Evolutionary conservation across 1,139 yeast genomes (phyloP).

Genomic region (Saccharomycopsis hybrid): DNA sequence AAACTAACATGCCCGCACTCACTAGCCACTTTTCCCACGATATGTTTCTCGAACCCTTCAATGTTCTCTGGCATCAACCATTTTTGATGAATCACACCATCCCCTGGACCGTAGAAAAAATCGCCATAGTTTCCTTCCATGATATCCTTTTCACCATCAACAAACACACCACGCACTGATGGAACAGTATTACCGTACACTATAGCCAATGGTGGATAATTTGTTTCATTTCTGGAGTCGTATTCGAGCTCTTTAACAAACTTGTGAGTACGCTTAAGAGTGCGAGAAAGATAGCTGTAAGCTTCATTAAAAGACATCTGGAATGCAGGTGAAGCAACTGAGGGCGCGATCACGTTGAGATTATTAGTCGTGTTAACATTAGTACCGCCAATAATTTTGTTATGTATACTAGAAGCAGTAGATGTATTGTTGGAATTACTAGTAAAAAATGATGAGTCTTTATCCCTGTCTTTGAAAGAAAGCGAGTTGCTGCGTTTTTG

Average conservation of each 20-base stretch:
- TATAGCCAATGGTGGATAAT: constrained; percentile 77
- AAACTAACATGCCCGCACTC: constrained; percentile 73
- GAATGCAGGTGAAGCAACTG: not conserved
- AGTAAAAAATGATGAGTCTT: too few species aligned
- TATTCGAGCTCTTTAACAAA: constrained; percentile 54
- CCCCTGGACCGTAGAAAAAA: constrained; percentile 84
- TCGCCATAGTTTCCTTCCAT: constrained; percentile 66
- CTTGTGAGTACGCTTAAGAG: constrained; percentile 53
- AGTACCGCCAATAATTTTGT: too few species aligned
- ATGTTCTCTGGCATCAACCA: constrained; percentile 69
- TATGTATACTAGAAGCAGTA: too few species aligned
- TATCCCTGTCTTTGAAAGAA: too few species aligned
- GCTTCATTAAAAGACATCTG: constrained; percentile 50
- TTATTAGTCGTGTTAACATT: too few species aligned
- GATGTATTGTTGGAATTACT: too few species aligned
- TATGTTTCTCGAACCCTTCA: constrained; percentile 45
- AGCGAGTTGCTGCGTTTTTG: not conserved
- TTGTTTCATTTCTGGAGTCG: constrained; percentile 36
- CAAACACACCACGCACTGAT: constrained; percentile 74
- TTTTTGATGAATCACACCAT: constrained; percentile 81
- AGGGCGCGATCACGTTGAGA: too few species aligned
- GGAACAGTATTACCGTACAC: constrained; percentile 80
- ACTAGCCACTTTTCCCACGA: constrained; percentile 58
- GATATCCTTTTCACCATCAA: constrained; percentile 54
- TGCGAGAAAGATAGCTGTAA: constrained; percentile 53